phyloP scores from a whole-genome alignment of 345 rosid genomes.

The Psidium guajava region DNA sequence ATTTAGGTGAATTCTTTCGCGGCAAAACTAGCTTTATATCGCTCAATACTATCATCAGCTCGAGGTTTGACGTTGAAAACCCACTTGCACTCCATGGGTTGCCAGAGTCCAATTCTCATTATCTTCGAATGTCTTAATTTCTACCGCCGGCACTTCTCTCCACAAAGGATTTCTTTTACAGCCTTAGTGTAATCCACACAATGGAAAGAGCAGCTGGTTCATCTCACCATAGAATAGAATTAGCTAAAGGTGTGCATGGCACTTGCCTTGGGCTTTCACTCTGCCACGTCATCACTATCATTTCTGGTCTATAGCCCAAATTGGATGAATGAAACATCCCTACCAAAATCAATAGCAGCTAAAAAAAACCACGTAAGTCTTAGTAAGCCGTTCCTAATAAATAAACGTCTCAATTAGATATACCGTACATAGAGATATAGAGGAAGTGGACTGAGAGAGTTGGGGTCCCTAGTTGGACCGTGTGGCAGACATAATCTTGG shows the following conservation, averaged over 20 bases:
- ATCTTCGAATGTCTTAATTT: background rate
- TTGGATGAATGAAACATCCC: no score
- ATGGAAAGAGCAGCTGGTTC: background rate
- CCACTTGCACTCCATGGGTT: background rate
- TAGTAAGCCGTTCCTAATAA: no score
- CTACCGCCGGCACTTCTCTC: background rate
- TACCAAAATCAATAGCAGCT: no score
- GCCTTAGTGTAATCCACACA: background rate
- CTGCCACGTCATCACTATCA: no score
- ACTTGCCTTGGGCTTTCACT: no score
- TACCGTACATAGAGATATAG: no score
- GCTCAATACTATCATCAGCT: background rate
- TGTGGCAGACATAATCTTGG: background rate
- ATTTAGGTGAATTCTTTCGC: background rate
- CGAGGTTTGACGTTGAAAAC: background rate
- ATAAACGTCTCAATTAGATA: no score
- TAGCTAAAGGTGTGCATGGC: background rate
- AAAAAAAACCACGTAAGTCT: no score
- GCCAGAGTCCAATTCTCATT: background rate
- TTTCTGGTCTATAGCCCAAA: no score
- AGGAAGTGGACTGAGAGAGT: background rate
- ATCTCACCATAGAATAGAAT: background rate
- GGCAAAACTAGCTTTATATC: background rate
- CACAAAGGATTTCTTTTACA: background rate
- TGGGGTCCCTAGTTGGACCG: background rate